These are phyloP conservation scores for Lecanicillium sp. DNA, from an alignment of 2,329 filamentous ascomycete species.

Conservation along the genomic window DNA sequence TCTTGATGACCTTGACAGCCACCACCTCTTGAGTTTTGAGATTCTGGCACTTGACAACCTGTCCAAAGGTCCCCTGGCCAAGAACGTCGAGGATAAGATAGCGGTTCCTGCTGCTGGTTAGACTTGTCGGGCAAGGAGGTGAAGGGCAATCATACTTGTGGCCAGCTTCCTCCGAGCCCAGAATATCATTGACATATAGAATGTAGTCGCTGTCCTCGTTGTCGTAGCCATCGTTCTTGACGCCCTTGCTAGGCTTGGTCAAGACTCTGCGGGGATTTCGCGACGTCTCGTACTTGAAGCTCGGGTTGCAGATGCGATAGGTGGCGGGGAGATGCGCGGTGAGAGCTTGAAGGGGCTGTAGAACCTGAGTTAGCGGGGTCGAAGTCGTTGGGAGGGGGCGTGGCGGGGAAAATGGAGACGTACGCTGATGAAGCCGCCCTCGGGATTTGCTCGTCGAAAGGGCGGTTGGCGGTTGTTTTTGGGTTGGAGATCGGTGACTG, in stretches of 20 bases:
- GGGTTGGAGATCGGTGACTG: slow-evolving; percentile 68
- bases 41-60: slow-evolving; percentile 98
- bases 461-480: slow-evolving; percentile 82
- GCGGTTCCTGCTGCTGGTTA: slow-evolving; percentile 58
- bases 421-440: slow-evolving; percentile 97
- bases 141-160: slow-evolving; percentile 64
- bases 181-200: slow-evolving; percentile 96
- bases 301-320: slow-evolving; percentile 96
- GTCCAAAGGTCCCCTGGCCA: slow-evolving; percentile 94
- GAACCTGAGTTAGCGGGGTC: slow-evolving; percentile 11
- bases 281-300: slow-evolving; percentile 98
- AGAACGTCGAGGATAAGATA: slow-evolving; percentile 96
- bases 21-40: slow-evolving; percentile 97
- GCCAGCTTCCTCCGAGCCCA: slow-evolving; percentile 94
- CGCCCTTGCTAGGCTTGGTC: slow-evolving; percentile 96
- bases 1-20: slow-evolving; percentile 98
- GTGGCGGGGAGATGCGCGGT: slow-evolving; percentile 90
- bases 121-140: neutral
- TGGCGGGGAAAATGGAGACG: slow-evolving; percentile 27
- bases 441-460: slow-evolving; percentile 88
- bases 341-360: slow-evolving; percentile 85
- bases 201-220: slow-evolving; percentile 99
- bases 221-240: slow-evolving; percentile 98
- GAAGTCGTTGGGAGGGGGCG: neutral
- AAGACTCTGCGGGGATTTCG: slow-evolving; percentile 91